phyloP scores from a whole-genome alignment of 345 rosid species.

The Hibiscus trionum region DNA sequence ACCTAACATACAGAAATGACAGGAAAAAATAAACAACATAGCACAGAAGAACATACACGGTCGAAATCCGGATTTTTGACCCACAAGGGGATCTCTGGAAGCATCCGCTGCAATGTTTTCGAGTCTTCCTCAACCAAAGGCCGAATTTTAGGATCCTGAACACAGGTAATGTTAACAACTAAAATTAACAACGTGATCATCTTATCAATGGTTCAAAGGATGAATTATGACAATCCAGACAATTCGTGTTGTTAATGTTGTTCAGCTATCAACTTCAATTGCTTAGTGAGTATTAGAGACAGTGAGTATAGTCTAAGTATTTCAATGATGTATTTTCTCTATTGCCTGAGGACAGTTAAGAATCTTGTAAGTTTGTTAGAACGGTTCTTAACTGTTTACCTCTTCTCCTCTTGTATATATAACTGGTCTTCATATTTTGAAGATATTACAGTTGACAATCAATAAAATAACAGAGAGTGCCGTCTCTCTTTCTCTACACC shows the following conservation, averaged over 20 bases:
- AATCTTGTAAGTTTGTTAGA: too few relatives aligned
- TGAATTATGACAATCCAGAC: background rate
- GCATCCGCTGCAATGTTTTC: conserved; percentile 49
- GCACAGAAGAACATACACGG: conserved; percentile 51
- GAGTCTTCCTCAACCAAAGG: conserved; percentile 82
- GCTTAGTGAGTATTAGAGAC: background rate
- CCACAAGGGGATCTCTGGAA: conserved; percentile 93
- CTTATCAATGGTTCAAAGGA: background rate
- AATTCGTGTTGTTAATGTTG: background rate
- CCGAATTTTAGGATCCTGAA: conserved; percentile 71
- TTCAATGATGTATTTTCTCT: too few relatives aligned
- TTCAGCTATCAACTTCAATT: background rate
- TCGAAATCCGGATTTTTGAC: conserved; percentile 95
- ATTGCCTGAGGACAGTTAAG: too few relatives aligned
- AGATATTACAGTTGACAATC: too few relatives aligned
- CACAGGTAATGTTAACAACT: background rate
- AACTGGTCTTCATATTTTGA: too few relatives aligned
- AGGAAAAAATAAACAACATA: background rate
- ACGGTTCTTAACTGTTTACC: too few relatives aligned
- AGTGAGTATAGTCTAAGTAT: too few relatives aligned
- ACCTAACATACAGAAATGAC: background rate
- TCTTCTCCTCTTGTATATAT: too few relatives aligned
- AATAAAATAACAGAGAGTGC: too few relatives aligned
- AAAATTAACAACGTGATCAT: background rate
- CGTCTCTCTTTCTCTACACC: too few relatives aligned